These are phyloP conservation scores for Gentiana straminea DNA, from an alignment of 257 asterid species.

Conservation along the genomic window DNA sequence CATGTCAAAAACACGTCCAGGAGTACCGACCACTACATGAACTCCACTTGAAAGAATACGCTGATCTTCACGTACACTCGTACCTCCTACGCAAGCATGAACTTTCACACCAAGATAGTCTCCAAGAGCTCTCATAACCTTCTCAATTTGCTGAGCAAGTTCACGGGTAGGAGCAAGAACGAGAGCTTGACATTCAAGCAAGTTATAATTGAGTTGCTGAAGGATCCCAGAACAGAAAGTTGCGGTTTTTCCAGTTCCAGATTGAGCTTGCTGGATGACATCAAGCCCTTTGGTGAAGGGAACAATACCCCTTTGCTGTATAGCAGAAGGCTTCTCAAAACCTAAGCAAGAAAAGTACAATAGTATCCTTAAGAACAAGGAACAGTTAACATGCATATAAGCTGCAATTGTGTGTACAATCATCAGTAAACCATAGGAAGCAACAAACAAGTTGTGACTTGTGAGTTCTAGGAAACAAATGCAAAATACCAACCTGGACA, in stretches of 20 bases:
- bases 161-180: conserved; percentile 50
- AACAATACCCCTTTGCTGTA: conserved; percentile 44
- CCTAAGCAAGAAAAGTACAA: conserved; percentile 10
- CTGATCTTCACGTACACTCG: conserved; percentile 40
- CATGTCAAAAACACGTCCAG: conserved; percentile 45
- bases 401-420: too few relatives aligned
- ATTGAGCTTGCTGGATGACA: conserved; percentile 41
- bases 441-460: too few relatives aligned
- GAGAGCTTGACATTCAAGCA: conserved; percentile 34
- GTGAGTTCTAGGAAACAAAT: neutral
- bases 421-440: too few relatives aligned
- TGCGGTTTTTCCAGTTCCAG: conserved; percentile 39
- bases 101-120: conserved; percentile 44
- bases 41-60: conserved; percentile 38
- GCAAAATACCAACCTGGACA: neutral
- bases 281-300: conserved; percentile 43
- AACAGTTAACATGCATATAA: too few relatives aligned
- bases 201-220: conserved; percentile 31
- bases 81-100: conserved; percentile 49
- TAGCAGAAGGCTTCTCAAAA: conserved; percentile 47
- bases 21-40: conserved; percentile 40
- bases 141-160: conserved; percentile 44
- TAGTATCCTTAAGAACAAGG: too few relatives aligned
- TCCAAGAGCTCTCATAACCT: conserved; percentile 44
- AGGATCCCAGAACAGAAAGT: conserved; percentile 45